phyloP scores from a whole-genome alignment of 768 basidiomycete species.

The Megacollybia marginata region DNA sequence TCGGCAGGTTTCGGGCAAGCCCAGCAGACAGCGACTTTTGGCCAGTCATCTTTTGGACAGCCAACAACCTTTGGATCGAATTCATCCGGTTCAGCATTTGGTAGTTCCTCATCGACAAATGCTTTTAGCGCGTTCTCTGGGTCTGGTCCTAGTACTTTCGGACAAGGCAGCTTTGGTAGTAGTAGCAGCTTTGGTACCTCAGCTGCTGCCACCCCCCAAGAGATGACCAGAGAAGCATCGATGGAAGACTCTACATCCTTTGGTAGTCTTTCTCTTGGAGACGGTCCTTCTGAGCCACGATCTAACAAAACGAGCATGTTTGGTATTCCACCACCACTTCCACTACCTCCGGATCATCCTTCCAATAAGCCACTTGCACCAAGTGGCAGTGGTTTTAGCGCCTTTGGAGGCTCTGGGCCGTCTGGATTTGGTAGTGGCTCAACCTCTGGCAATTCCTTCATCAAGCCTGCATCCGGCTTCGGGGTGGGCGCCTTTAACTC shows the following conservation, averaged over 20 bases:
- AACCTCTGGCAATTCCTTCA: slow-evolving; percentile 7
- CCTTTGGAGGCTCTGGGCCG: not conserved
- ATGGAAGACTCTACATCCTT: slow-evolving; percentile 34
- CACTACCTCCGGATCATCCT: slow-evolving; percentile 16
- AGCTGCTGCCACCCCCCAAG: slow-evolving; percentile 17
- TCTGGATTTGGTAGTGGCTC: slow-evolving; percentile 5
- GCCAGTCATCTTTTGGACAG: slow-evolving; percentile 15
- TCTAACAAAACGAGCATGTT: slow-evolving; percentile 22
- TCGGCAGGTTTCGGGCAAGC: slow-evolving; percentile 7
- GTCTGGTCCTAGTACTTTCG: slow-evolving; percentile 7
- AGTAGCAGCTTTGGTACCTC: slow-evolving; percentile 5
- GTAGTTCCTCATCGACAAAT: slow-evolving; percentile 6
- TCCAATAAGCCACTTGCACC: slow-evolving; percentile 8
- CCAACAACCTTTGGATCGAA: slow-evolving; percentile 6
- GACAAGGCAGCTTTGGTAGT: slow-evolving; percentile 19
- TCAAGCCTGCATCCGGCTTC: slow-evolving; percentile 28
- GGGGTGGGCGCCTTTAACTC: slow-evolving; percentile 14
- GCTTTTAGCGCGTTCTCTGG: not conserved
- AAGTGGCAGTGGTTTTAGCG: not conserved
- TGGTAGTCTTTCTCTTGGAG: slow-evolving; percentile 27
- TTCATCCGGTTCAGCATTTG: slow-evolving; percentile 18
- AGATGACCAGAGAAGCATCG: slow-evolving; percentile 38
- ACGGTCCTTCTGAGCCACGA: slow-evolving; percentile 17
- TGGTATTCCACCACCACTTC: slow-evolving; percentile 16
- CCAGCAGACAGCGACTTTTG: slow-evolving; percentile 21